Base-by-base conservation (phyloP, 2,329 filamentous ascomycete species). In the Cercospora sojina region DNA sequence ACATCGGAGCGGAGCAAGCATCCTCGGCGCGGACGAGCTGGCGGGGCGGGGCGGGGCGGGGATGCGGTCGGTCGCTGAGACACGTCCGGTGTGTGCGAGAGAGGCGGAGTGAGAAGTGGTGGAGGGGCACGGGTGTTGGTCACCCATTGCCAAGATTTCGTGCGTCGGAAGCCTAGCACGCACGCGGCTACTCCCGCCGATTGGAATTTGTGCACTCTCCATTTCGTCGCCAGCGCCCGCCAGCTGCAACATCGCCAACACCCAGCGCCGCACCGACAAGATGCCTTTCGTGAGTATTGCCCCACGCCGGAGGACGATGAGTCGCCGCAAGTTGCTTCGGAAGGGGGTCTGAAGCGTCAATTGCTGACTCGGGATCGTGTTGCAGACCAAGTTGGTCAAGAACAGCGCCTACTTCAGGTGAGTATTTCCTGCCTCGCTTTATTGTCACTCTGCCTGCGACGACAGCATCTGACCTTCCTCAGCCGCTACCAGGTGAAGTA, bases 401-500 rank as follows among this genome's bases (percentile, higher is more conserved):
- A 66, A 66, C 60, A 65, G 64, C 60, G 59, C 64, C 60, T 59
- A 35, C 49, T 58, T 55, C 27, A 47, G 57, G 49, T 61, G 25
- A 38, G 56, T 58, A 57, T 18, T 43, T 35, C 43, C 25, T 56
- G 51, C 27, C 20, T 32, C 13, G 35, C 27, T 20, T 25, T 56
- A 43, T 72, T 81, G 97, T 93, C 88, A 91, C 88, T 98, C 98
- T 89, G 84, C 90, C 82, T 88, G 95, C 82, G 98, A 98, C 91
- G 97, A 90, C 88, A 93, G 90, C 84, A 91, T 95, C 82, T 99
- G 98, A 92, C 97, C 71, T 62, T 60, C 66, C 70, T 59, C 81
- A 97, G 93, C 83, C 93, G 95, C 85, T 99, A 91, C 89, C 95
- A 99, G 88, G 97, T 95, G 82, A 99, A 99, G 91, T 99, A 97